Percentiles rank a stretch among this genome's conserved stretches.
Conservation (phyloP, 371 early-diverging fungal genomes). For the Nematocida minor region DNA sequence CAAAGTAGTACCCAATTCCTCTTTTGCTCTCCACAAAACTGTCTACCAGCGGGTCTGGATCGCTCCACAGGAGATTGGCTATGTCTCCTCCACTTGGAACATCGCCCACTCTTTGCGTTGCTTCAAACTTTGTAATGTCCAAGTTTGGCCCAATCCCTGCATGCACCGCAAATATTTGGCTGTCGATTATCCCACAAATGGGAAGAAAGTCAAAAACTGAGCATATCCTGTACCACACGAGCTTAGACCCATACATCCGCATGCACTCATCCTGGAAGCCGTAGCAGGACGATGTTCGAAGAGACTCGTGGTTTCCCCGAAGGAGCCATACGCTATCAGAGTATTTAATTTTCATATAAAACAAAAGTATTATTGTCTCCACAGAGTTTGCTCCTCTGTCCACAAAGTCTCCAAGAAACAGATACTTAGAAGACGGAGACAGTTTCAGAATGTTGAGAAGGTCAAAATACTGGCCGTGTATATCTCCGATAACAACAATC, state of each 20-base stretch:
- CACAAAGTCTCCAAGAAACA: conserved; percentile 95
- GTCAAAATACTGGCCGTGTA: conserved; percentile 64
- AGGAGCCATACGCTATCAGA: conserved; percentile 56
- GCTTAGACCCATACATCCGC: conserved; percentile 80
- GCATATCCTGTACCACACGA: conserved; percentile 74
- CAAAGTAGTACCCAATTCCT: conserved; percentile 61
- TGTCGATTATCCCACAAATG: conserved; percentile 80
- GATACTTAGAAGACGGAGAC: conserved; percentile 42
- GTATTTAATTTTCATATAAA: conserved; percentile 74
- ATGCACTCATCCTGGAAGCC: conserved; percentile 79
- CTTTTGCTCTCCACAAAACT: conserved; percentile 47
- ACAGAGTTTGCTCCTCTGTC: conserved; percentile 87
- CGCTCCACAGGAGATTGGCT: conserved; percentile 93
- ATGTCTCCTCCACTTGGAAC: conserved; percentile 83
- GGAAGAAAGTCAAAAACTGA: conserved; percentile 84
- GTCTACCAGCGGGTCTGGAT: conserved; percentile 76
- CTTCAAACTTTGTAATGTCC: conserved; percentile 77
- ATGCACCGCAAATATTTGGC: conserved; percentile 87
- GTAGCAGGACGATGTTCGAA: conserved; percentile 85
- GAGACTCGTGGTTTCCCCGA: conserved; percentile 67
- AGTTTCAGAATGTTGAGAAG: conserved; percentile 56
- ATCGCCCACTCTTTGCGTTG: conserved; percentile 84
- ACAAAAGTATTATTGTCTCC: conserved; percentile 72
- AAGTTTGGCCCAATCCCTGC: conserved; percentile 85
- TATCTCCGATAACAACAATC: conserved; percentile 59